phyloP scores from a whole-genome alignment of 2,329 filamentous ascomycete species.

The Hypocreales sp. region DNA sequence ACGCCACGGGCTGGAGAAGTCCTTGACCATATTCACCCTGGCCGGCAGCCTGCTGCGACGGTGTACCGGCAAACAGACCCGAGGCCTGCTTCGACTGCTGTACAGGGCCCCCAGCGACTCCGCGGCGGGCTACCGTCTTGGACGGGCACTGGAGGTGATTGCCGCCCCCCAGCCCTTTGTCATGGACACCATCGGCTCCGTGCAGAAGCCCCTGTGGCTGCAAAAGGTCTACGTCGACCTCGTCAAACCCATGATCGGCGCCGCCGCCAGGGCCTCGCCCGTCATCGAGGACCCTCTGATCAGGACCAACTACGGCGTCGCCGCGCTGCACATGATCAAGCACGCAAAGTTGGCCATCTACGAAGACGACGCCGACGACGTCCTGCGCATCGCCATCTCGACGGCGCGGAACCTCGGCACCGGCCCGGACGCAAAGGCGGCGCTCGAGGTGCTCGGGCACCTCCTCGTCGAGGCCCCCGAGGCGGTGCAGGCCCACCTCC shows the following conservation, averaged over 20 bases:
- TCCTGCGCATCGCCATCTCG: conserved; percentile 33
- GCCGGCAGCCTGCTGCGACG: conserved; percentile 21
- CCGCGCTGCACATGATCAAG: conserved; percentile 30
- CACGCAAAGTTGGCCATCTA: conserved; percentile 35
- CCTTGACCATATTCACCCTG: conserved; percentile 18
- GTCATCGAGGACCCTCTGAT: conserved; percentile 11
- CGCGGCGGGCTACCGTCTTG: conserved; percentile 21
- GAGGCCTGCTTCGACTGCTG: conserved; percentile 18
- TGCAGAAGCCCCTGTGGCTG: conserved; percentile 28
- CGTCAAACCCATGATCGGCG: conserved; percentile 26
- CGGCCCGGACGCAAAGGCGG: conserved; percentile 28
- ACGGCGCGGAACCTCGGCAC: conserved; percentile 25
- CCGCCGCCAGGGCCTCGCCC: conserved; percentile 19
- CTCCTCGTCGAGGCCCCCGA: conserved; percentile 30
- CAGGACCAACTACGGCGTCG: conserved; percentile 27
- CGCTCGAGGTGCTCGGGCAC: conserved; percentile 30
- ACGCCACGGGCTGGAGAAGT: conserved; percentile 9
- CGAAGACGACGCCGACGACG: conserved; percentile 29
- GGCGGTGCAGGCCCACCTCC: conserved; percentile 30
- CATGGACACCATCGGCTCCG: conserved; percentile 23
- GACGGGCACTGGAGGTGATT: conserved; percentile 25
- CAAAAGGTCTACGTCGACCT: conserved; percentile 34
- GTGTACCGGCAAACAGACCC: conserved; percentile 18
- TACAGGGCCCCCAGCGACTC: conserved; percentile 17
- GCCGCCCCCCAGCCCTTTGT: conserved; percentile 23